Percentiles rank a stretch among this genome's conserved stretches.
Evolutionary conservation across 2,329 filamentous ascomycete genomes (phyloP).

Genomic region (Pyrenophora teres): DNA sequence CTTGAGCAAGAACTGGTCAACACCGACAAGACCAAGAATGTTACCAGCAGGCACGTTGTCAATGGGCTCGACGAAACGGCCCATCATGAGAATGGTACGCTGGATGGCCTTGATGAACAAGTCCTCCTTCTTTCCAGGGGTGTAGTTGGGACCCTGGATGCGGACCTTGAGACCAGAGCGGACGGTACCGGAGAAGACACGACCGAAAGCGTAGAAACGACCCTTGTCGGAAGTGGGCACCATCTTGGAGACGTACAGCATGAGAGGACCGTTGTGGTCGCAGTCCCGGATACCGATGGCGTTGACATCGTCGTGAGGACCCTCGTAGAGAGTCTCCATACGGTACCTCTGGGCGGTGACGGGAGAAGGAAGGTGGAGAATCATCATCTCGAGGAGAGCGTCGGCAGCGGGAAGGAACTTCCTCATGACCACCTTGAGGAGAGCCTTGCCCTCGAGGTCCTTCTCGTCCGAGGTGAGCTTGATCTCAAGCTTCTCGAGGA

Average conservation of each 20-base stretch:
- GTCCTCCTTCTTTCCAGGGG: conserved; percentile 97
- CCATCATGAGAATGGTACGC: conserved; percentile 99
- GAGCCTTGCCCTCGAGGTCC: conserved; percentile 94
- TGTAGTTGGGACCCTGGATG: conserved; percentile 99
- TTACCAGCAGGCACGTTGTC: conserved; percentile 99
- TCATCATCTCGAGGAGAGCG: conserved; percentile 99
- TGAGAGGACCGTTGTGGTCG: conserved; percentile 96
- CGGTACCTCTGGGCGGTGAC: conserved; percentile 96
- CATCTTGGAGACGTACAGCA: conserved; percentile 99
- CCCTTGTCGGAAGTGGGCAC: conserved; percentile 99
- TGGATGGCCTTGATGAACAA: conserved; percentile 99
- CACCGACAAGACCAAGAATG: conserved; percentile 98
- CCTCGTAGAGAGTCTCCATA: conserved; percentile 98
- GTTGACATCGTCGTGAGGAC: conserved; percentile 87
- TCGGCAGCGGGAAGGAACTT: conserved; percentile 99
- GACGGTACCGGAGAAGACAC: conserved; percentile 99
- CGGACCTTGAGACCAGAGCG: conserved; percentile 98
- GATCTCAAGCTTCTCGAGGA: conserved; percentile 92
- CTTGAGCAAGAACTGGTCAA: conserved; percentile 99
- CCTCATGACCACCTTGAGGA: conserved; percentile 97
- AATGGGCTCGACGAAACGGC: conserved; percentile 97
- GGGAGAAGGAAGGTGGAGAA: conserved; percentile 97
- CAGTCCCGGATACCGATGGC: conserved; percentile 98
- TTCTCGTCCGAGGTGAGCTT: conserved; percentile 87
- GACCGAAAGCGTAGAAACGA: conserved; percentile 99